Conservation (phyloP, 176 grass and related monocot species). For the Aechmea fasciata region DNA sequence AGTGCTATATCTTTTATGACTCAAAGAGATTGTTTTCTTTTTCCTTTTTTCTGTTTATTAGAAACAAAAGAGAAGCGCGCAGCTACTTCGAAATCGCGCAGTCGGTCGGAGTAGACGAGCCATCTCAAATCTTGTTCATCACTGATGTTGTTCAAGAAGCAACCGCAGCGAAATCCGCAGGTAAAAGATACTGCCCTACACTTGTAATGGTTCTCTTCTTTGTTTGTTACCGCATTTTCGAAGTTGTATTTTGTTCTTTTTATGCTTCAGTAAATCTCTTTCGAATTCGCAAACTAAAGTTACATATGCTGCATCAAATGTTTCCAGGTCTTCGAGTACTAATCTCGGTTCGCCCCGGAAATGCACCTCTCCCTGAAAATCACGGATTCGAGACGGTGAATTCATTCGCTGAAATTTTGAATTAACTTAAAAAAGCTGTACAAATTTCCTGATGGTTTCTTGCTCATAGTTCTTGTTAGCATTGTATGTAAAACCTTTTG, state of each 20-base stretch:
- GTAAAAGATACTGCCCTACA: conserved; percentile 17
- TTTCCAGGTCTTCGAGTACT: conserved; percentile 54
- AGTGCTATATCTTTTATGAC: not conserved
- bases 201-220: too few species aligned
- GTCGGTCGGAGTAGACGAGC: conserved; percentile 72
- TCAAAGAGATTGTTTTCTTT: not conserved
- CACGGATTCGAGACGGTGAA: conserved; percentile 56
- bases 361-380: conserved; percentile 44
- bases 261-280: not conserved
- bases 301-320: not conserved
- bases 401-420: conserved; percentile 57
- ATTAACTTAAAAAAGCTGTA: not conserved
- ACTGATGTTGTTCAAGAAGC: conserved; percentile 92
- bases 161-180: conserved; percentile 66
- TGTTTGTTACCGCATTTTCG: too few species aligned
- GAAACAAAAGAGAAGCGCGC: conserved; percentile 81
- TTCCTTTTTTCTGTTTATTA: conserved; percentile 16
- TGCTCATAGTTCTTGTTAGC: not conserved
- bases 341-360: conserved; percentile 75
- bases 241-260: not conserved
- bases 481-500: not conserved
- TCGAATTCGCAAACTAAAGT: not conserved
- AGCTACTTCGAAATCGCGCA: conserved; percentile 82
- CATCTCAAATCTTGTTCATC: conserved; percentile 73
- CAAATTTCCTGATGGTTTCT: not conserved